phyloP scores from a whole-genome alignment of 2,329 filamentous ascomycete species.

The Stemphylium lycopersici region DNA sequence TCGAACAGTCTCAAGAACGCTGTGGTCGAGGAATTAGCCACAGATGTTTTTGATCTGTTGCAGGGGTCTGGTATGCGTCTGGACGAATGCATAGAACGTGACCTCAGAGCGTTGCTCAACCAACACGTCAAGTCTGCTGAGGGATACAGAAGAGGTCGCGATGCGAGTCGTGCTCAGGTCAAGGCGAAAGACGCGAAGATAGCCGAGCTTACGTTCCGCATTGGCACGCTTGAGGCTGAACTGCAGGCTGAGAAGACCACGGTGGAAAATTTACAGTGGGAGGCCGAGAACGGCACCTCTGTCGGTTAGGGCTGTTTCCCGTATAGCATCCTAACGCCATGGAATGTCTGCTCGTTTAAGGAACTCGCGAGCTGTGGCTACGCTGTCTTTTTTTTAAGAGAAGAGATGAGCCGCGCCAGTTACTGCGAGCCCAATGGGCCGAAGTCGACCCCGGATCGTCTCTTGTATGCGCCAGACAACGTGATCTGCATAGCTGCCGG shows the following conservation, averaged over 20 bases:
- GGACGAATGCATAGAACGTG: slow-evolving; percentile 13
- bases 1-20: slow-evolving; percentile 39
- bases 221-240: slow-evolving; percentile 64
- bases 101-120: slow-evolving; percentile 29
- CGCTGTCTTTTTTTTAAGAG: too few species aligned
- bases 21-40: slow-evolving; percentile 24
- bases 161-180: slow-evolving; percentile 67
- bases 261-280: slow-evolving; percentile 35
- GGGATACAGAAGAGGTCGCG: slow-evolving; percentile 69
- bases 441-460: background rate
- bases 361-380: too few species aligned
- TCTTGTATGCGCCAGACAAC: background rate
- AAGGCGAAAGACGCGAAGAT: slow-evolving; percentile 70
- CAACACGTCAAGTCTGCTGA: slow-evolving; percentile 64
- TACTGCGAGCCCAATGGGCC: background rate
- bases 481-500: background rate
- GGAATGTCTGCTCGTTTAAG: too few species aligned
- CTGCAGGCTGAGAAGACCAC: slow-evolving; percentile 59
- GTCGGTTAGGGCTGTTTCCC: slow-evolving; percentile 7
- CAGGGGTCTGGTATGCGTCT: slow-evolving; percentile 51
- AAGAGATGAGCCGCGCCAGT: background rate
- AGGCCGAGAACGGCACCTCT: slow-evolving; percentile 10
- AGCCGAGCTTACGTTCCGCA: slow-evolving; percentile 68
- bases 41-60: slow-evolving; percentile 60
- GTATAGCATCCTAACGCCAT: too few species aligned